Percentiles rank a stretch among this genome's conserved stretches.
These are phyloP conservation scores for Aspergillus panamensis DNA, from an alignment of 495 filamentous ascomycete genomes.

Conservation along the genomic window DNA sequence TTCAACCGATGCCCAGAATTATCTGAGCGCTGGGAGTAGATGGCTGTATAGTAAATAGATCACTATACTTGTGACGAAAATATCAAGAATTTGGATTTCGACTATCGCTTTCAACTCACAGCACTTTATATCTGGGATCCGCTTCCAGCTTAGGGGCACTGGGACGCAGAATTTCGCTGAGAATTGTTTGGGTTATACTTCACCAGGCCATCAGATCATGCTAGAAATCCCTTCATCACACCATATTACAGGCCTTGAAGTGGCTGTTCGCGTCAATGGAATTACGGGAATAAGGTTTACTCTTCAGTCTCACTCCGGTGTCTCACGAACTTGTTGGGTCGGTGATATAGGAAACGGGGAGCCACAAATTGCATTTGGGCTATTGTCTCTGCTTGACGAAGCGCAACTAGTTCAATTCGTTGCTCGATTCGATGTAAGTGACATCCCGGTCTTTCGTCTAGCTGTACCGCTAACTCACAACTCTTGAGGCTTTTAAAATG, in stretches of 20 bases:
- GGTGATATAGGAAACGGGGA: background rate
- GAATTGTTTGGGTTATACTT: background rate
- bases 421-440: background rate
- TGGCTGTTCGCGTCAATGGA: background rate
- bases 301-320: background rate
- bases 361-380: slow-evolving; percentile 1
- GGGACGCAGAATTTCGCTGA: background rate
- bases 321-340: background rate
- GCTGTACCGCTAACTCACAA: background rate
- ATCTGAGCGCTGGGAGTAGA: background rate
- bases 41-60: slow-evolving; percentile 1
- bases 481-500: slow-evolving; percentile 6
- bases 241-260: background rate
- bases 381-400: background rate
- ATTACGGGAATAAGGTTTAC: background rate
- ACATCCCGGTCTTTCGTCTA: background rate
- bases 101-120: slow-evolving; percentile 4
- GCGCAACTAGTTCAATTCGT: background rate
- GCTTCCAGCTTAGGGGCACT: background rate
- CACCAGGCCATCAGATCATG: background rate
- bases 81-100: background rate
- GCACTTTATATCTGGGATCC: slow-evolving; percentile 3
- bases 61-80: no score
- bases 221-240: background rate
- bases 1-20: background rate